phyloP scores from a whole-genome alignment of 2,329 filamentous ascomycete genomes.

The Onygenales sp. region DNA sequence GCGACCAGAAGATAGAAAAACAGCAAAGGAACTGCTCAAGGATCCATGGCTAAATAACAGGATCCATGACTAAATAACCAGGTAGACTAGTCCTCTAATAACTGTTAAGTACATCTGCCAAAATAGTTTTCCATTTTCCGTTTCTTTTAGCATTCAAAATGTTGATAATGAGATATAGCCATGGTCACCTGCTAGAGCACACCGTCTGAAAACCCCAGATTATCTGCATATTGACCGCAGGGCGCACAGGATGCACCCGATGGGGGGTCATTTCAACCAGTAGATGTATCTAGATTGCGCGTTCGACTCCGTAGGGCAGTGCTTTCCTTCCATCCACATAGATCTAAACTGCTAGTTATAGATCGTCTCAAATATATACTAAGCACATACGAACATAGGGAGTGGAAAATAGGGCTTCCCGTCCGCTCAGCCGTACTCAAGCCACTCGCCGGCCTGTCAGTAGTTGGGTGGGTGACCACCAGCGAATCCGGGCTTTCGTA shows the following conservation, averaged over 20 bases:
- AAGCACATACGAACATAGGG: constrained; percentile 34
- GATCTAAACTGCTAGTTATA: constrained; percentile 9
- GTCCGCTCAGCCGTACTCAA: constrained; percentile 39
- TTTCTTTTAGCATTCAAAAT: no score
- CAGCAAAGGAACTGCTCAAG: constrained; percentile 3
- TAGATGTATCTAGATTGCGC: no score
- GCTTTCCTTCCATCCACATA: neutral
- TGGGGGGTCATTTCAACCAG: no score
- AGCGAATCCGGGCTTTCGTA: constrained; percentile 36
- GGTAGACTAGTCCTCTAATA: neutral
- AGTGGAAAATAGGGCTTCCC: constrained; percentile 38
- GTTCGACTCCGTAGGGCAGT: no score
- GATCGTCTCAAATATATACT: neutral
- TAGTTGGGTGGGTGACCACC: constrained; percentile 39
- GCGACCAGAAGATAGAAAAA: constrained; percentile 24
- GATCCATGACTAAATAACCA: constrained; percentile 2
- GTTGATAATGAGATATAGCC: no score
- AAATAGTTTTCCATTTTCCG: no score
- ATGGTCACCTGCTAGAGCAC: no score
- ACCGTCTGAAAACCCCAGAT: no score
- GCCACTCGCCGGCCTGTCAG: constrained; percentile 36
- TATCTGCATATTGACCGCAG: no score
- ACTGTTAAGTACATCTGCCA: no score
- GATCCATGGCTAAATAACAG: constrained; percentile 4
- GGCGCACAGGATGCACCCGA: no score